Evolutionary conservation across 2,329 filamentous ascomycete genomes (phyloP).

Genomic region (Phialemoniopsis sp.): DNA sequence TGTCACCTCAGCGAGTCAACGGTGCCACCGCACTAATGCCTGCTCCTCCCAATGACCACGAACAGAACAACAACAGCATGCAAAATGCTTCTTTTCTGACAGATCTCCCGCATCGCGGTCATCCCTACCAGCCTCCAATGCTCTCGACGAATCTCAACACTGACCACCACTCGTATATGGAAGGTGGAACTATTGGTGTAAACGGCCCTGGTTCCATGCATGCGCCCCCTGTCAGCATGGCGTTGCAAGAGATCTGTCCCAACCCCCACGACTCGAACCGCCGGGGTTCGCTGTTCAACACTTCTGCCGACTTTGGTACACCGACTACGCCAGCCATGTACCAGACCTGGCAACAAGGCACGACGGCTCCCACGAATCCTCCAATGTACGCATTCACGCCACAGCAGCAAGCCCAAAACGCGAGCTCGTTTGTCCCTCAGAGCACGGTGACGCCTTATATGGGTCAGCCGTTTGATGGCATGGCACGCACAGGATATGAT

Average conservation of each 20-base stretch:
- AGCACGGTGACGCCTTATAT: slow-evolving; percentile 18
- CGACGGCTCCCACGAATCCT: slow-evolving; percentile 33
- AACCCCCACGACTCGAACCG: slow-evolving; percentile 39
- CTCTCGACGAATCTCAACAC: slow-evolving; percentile 34
- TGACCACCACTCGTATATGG: slow-evolving; percentile 35
- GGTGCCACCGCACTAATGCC: slow-evolving; percentile 27
- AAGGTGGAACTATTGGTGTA: slow-evolving; percentile 27
- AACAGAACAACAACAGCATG: slow-evolving; percentile 13
- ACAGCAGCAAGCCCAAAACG: slow-evolving; percentile 22
- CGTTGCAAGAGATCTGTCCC: slow-evolving; percentile 40
- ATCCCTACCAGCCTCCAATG: slow-evolving; percentile 34
- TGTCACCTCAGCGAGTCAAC: slow-evolving; percentile 20
- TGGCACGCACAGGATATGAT: slow-evolving; percentile 19
- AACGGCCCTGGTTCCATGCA: slow-evolving; percentile 27
- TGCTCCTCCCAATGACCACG: slow-evolving; percentile 28
- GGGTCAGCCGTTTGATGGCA: slow-evolving; percentile 18
- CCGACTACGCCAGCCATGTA: slow-evolving; percentile 35
- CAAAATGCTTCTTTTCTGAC: slow-evolving; percentile 14
- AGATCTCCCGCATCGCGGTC: slow-evolving; percentile 34
- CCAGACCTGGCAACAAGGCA: slow-evolving; percentile 37
- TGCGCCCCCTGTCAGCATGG: slow-evolving; percentile 24
- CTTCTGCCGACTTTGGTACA: slow-evolving; percentile 38
- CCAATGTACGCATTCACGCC: slow-evolving; percentile 41
- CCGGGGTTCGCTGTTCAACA: slow-evolving; percentile 38
- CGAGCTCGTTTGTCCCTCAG: slow-evolving; percentile 19